Percentiles rank a stretch among this genome's conserved stretches.
Evolutionary conservation across 192 early-diverging fungal genomes (phyloP).

Genomic region (Piromyces finnis): DNA sequence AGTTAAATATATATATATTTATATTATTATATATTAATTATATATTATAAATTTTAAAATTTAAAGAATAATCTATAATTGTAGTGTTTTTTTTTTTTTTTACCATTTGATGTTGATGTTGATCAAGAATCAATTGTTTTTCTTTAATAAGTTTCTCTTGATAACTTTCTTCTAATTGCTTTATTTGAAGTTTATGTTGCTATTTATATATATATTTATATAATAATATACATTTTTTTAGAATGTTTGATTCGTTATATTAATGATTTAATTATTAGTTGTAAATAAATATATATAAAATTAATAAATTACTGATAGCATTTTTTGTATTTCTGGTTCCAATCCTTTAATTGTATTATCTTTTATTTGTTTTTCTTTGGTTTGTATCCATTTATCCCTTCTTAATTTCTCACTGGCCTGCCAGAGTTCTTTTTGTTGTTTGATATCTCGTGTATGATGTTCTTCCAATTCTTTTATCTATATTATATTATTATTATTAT

Average conservation of each 20-base stretch:
- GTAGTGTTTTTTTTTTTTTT: neutral
- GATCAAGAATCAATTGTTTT: constrained; percentile 18
- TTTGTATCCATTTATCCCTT: constrained; percentile 43
- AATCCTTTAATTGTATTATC: constrained; percentile 38
- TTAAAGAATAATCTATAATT: neutral
- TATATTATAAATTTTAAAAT: neutral
- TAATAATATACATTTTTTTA: too few relatives aligned
- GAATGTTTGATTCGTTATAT: too few relatives aligned
- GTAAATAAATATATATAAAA: too few relatives aligned
- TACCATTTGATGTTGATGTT: constrained; percentile 28
- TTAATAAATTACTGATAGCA: constrained; percentile 19
- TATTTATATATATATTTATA: neutral
- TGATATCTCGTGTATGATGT: constrained; percentile 18
- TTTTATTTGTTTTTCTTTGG: constrained; percentile 36
- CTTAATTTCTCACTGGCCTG: constrained; percentile 33
- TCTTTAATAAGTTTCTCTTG: constrained; percentile 20
- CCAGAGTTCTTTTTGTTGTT: constrained; percentile 33
- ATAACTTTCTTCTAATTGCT: constrained; percentile 30
- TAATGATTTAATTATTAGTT: too few relatives aligned
- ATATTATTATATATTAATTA: neutral
- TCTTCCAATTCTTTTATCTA: constrained; percentile 24
- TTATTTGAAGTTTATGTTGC: constrained; percentile 33
- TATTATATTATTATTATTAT: too few relatives aligned
- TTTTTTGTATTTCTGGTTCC: constrained; percentile 38
- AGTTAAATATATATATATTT: too few relatives aligned